Base-by-base conservation (phyloP, 306 rosid species). In the Cotoneaster glaucophyllus region DNA sequence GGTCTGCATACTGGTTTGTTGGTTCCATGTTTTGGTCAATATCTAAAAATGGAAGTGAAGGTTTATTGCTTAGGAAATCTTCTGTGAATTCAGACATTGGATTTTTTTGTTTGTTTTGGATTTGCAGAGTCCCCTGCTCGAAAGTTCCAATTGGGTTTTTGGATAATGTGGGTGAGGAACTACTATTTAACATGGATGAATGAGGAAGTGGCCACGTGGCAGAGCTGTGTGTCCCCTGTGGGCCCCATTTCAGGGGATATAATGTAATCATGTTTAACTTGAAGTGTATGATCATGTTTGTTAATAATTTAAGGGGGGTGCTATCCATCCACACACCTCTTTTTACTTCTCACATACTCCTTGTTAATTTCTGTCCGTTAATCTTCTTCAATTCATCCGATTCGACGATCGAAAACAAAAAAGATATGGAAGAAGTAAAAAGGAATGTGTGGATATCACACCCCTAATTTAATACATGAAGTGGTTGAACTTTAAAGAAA, bases 21-120 rank as follows among this genome's bases (percentile, higher is more conserved):
- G 84, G 77, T 48, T 91, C 91, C 82, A 85, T 71, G 87, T 70
- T 91, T 73, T 88, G 89, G 86, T 86, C 94, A 79, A 76, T 71
- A 19, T 57, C 62, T 11, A 57, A n/a, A 4, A 57, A 57, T 9
- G 62, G 28, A 57, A 57, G 4, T 57, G 62, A 57, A 57, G 62
- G 28, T 9, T 57, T 57, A 8, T n/a, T 57, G 62, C 62, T 11
- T 1, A 9, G 62, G 1, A 57, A 57, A 57, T 57, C 62, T 57
- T 10, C 24, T n/a, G 62, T 10, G 62, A n/a, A 57, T n/a, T 57
- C 62, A 57, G 25, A n/a, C 62, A 57, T 57, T 3, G 54, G 21
- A 6, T 0, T 50, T 50, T 48, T 4, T 48, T 48, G 7, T 48
- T 50, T 50, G 15, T 50, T 50, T 50, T 1, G 54, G 25, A n/a